Base-by-base conservation (phyloP, 345 rosid genomes). In the Kernera saxatilis region DNA sequence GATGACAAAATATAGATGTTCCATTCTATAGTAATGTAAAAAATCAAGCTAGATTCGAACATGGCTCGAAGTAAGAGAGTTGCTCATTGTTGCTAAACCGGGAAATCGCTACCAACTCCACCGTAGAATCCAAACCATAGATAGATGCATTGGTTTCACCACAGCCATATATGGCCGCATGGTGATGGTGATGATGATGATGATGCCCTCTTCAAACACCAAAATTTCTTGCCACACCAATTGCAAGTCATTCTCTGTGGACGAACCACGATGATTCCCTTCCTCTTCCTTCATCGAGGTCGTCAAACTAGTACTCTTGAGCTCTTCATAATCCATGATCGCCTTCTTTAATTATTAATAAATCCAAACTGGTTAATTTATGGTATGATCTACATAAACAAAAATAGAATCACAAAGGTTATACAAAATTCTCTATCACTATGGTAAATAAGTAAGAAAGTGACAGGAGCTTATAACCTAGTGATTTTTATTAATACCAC, bases 211-310 rank as follows among this genome's bases (percentile, higher is more conserved):
- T 61, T 35, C 70, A 43, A 53, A 61, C 36, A 19, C 53, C 5
- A 59, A 39, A 0, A 52, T 14, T 1, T 75, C 79, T 12, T 9
- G 66, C 79, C 79, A 75, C 46, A 75, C 74, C 26, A 60, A 26
- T 51, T 67, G 55, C 22, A 75, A 69, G 43, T 75, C 70, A 43
- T 30, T 53, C n/a, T 13, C 64, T 2, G 19, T 68, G 53, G 78
- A 37, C 5, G 62, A 51, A 43, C 59, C 70, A 62, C 62, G 64
- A 52, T 69, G 65, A 45, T 54, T 68, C 17, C 37, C 66, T 35
- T 63, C 67, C 14, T 75, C 79, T 8, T 44, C 51, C 44, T 75
- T 69, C 74, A 62, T 68, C 1, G 68, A 53, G n/a, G 66, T 62
- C 2, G 55, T 33, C 12, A 51, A 43, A 61, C 74, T 68, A 59